Evolutionary conservation across 208 protist genomes (phyloP).

Genomic region (Vickermania ingenoplastis): DNA sequence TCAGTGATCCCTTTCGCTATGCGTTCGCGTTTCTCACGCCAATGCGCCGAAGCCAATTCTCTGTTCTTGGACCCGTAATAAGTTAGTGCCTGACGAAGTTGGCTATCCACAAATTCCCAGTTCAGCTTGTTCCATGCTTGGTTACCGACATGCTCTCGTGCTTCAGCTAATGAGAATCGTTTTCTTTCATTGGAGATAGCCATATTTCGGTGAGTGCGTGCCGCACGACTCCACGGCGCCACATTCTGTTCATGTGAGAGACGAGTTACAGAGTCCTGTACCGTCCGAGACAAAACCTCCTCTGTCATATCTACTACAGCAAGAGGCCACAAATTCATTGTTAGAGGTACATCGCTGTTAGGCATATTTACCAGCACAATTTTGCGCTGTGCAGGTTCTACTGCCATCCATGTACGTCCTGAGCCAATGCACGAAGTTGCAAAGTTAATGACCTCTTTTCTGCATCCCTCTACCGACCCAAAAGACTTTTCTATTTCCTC

Average conservation of each 20-base stretch:
- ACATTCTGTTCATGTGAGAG: neutral
- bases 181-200: neutral
- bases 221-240: slow-evolving; percentile 48
- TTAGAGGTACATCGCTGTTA: slow-evolving; percentile 33
- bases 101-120: slow-evolving; percentile 60
- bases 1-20: no score
- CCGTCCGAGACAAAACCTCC: slow-evolving; percentile 18
- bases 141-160: slow-evolving; percentile 15
- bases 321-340: slow-evolving; percentile 70
- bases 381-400: slow-evolving; percentile 15
- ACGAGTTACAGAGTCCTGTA: slow-evolving; percentile 4
- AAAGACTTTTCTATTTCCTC: slow-evolving; percentile 20
- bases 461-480: slow-evolving; percentile 22
- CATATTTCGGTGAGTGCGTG: slow-evolving; percentile 21
- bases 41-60: slow-evolving; percentile 8
- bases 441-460: slow-evolving; percentile 24
- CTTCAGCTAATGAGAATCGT: slow-evolving; percentile 5
- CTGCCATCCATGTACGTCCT: slow-evolving; percentile 60
- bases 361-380: slow-evolving; percentile 45
- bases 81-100: slow-evolving; percentile 24
- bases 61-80: slow-evolving; percentile 54
- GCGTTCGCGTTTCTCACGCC: slow-evolving; percentile 33
- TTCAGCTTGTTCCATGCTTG: slow-evolving; percentile 31
- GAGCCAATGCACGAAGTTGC: slow-evolving; percentile 24
- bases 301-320: slow-evolving; percentile 65